Base-by-base conservation (phyloP, 164 flowering plant species). In the Stephania japonica region DNA sequence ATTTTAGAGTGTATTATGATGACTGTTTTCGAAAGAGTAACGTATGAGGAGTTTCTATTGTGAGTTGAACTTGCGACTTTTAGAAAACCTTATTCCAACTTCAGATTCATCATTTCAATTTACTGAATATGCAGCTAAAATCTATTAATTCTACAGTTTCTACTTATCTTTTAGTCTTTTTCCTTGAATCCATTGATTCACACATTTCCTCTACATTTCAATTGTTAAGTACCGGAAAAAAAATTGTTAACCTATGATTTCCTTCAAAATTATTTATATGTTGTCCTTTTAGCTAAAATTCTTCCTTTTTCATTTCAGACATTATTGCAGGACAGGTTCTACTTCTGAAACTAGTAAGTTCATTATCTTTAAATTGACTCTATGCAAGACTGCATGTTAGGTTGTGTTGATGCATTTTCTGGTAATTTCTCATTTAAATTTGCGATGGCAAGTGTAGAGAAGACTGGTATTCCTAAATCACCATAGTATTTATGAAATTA, bases 271-370 rank as follows among this genome's bases (percentile, higher is more conserved):
- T 12, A 61, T 10, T 56, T 23, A 43, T 32, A 41, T 10, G 11
- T 14, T 68, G 42, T 24, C 72, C 72, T 32, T 32, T 32, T 32
- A 4, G 38, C 16, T 70, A 73, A 72, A 75, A 53, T 16, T 66
- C 24, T 18, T 32, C 6, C 65, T 72, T 71, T 61, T 67, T 70
- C 38, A 6, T 79, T 82, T 80, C 96, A 95, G 99, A 72, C 87
- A 93, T 82, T 95, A 88, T 78, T 95, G 99, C 86, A 84, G 98
- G 78, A 73, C 85, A 72, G 99, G 99, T 70, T 95, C 99, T 61
- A 91, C 90, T 63, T 38, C 83, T 50, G 83, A 90, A 81, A 78
- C 77, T 78, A 70, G 99, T 95, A 78, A 80, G 89, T 76, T 69
- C 78, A 41, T 32, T 72, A n/a, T 2, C n/a, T 32, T 32, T 32